These are phyloP conservation scores for Lodderomyces elongisporus DNA, from an alignment of 1,139 yeast genomes.

Conservation along the genomic window DNA sequence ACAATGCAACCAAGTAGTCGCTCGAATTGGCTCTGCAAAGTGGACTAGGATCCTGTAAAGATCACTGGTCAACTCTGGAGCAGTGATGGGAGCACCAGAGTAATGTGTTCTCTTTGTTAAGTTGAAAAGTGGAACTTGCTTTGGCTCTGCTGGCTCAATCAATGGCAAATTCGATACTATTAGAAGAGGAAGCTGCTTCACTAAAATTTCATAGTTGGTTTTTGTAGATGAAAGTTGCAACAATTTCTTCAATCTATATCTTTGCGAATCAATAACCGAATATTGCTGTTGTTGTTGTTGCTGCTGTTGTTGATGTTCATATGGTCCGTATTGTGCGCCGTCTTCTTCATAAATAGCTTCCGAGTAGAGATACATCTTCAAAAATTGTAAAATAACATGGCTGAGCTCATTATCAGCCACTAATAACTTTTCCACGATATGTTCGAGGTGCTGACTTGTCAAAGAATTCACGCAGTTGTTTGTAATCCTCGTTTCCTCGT, in stretches of 20 bases:
- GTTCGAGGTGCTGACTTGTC: constrained; percentile 29
- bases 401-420: constrained; percentile 35
- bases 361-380: constrained; percentile 36
- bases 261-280: constrained; percentile 32
- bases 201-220: constrained; percentile 44
- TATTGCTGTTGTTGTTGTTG: too few relatives aligned
- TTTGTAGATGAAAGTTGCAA: constrained; percentile 26
- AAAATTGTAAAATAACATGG: constrained; percentile 31
- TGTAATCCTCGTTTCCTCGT: constrained; percentile 20
- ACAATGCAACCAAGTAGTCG: constrained; percentile 92
- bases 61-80: constrained; percentile 56
- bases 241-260: constrained; percentile 27
- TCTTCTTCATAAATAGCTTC: constrained; percentile 32
- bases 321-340: too few relatives aligned
- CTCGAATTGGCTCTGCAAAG: constrained; percentile 83
- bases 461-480: constrained; percentile 42
- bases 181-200: constrained; percentile 58
- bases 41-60: constrained; percentile 57
- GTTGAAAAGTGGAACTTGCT: constrained; percentile 18
- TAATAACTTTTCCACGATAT: constrained; percentile 26
- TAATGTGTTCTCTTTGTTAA: constrained; percentile 33
- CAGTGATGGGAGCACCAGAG: constrained; percentile 47
- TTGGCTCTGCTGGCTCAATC: constrained; percentile 18
- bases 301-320: too few relatives aligned
- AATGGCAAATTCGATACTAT: constrained; percentile 36